Evolutionary conservation across 2,329 filamentous ascomycete species (phyloP).

Genomic region (Colletotrichum kahawae): DNA sequence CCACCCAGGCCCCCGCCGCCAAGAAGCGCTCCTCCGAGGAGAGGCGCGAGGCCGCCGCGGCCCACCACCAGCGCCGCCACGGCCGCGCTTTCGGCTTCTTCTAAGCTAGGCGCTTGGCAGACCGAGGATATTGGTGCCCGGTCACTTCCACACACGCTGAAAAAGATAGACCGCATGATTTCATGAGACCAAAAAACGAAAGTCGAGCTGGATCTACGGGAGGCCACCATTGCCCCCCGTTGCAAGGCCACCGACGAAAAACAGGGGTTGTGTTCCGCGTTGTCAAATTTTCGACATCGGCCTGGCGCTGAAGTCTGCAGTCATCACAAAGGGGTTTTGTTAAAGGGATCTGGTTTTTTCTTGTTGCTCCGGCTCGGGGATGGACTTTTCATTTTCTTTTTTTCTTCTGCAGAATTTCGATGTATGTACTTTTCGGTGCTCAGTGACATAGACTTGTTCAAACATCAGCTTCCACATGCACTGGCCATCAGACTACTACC

Average conservation of each 20-base stretch:
- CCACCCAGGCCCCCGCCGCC: not conserved
- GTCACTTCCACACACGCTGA: not conserved
- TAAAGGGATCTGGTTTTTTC: not conserved
- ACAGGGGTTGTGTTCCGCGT: not conserved
- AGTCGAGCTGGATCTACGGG: not conserved
- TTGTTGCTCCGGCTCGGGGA: not conserved
- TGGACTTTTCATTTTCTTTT: not conserved
- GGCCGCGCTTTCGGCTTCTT: constrained; percentile 1
- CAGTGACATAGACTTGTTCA: not conserved
- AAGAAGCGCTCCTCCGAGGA: not conserved
- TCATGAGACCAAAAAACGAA: not conserved
- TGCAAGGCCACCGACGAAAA: not conserved
- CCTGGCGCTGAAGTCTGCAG: not conserved
- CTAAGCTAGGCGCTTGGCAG: not conserved
- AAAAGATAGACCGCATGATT: not conserved
- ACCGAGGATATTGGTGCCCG: no score
- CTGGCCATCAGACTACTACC: not conserved
- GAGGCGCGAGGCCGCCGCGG: not conserved
- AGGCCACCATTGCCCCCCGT: not conserved
- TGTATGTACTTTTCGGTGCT: not conserved
- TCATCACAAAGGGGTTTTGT: not conserved
- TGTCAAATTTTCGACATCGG: not conserved
- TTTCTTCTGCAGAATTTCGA: not conserved
- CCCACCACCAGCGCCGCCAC: constrained; percentile 1
- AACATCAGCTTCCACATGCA: not conserved